Base-by-base conservation (phyloP, 2,329 filamentous ascomycete genomes). In the Ophiobolus disseminans region DNA sequence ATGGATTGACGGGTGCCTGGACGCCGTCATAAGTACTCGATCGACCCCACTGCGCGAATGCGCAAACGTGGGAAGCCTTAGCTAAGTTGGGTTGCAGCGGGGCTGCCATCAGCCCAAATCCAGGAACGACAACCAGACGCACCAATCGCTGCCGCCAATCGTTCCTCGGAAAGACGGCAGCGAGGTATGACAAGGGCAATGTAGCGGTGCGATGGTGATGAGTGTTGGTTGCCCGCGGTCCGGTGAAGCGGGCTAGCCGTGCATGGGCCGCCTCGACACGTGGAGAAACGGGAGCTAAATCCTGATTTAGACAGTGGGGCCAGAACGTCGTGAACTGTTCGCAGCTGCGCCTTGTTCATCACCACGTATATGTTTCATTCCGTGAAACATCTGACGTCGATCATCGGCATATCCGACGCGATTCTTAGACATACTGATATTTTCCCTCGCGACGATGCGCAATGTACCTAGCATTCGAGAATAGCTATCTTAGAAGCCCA, bases 61-160 rank as follows among this genome's bases (percentile, higher is more conserved):
- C 56, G 58, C 55, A 59, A 57, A 61, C 40, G 42, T 51, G 43
- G 55, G 36, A 51, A 45, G 35, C 37, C 45, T 47, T 42, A 53
- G 55, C 55, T 45, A 49, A 35, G 26, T 16, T 14, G 26, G 23
- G 43, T 36, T 49, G 37, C 42, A 52, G 43, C 13, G 21, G 14
- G 37, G 35, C 46, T 44, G 48, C 40, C 41, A 43, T 53, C 54
- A 43, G 40, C 44, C 46, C 39, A 30, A 20, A n/a, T 25, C 40
- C 41, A 57, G 51, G 51, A 40, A 48, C 46, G 35, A 41, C 47
- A 21, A 53, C 44, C 32, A 30, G 10, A 26, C 19, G 34, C 9
- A 31, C 30, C 40, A 32, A 14, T 32, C n/a, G n/a, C 9, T 14
- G n/a, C n/a, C 30, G 13, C 16, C 30, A 11, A 46, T 37, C 5